Conservation (phyloP, 208 protist genomes). For the Novymonas esmeraldas region DNA sequence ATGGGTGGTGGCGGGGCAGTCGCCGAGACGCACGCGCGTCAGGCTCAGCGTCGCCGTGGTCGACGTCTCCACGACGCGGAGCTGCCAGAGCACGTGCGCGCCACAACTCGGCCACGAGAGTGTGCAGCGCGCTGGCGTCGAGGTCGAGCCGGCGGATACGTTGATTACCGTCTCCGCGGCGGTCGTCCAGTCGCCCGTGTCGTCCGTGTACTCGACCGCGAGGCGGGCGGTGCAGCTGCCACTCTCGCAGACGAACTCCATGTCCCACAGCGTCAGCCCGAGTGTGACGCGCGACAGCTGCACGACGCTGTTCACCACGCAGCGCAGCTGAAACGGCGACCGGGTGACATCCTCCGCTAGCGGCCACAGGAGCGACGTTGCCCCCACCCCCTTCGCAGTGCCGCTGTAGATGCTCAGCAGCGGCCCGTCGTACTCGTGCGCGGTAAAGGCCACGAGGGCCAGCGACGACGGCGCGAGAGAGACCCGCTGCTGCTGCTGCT, state of each 20-base stretch:
- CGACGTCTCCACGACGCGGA: slow-evolving; percentile 24
- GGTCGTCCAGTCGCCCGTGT: slow-evolving; percentile 25
- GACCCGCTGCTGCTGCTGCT: no score
- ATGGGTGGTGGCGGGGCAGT: slow-evolving; percentile 9
- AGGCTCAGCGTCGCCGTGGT: slow-evolving; percentile 22
- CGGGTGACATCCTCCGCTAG: not conserved
- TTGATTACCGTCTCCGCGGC: slow-evolving; percentile 21
- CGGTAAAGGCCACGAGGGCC: slow-evolving; percentile 2
- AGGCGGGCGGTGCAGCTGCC: slow-evolving; percentile 16
- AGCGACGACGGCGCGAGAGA: slow-evolving; percentile 12
- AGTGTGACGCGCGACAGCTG: slow-evolving; percentile 1
- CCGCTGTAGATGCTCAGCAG: slow-evolving; percentile 23
- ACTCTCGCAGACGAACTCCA: slow-evolving; percentile 15
- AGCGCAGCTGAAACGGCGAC: slow-evolving; percentile 3
- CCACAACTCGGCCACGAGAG: slow-evolving; percentile 31
- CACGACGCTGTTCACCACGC: slow-evolving; percentile 16
- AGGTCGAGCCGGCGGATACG: not conserved
- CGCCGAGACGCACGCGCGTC: slow-evolving; percentile 20
- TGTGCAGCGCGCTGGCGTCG: slow-evolving; percentile 3
- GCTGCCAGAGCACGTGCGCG: slow-evolving; percentile 19
- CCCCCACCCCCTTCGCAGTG: slow-evolving; percentile 9
- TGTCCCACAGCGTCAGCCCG: slow-evolving; percentile 21
- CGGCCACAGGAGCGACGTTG: slow-evolving; percentile 27
- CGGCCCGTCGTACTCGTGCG: slow-evolving; percentile 30
- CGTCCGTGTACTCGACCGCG: slow-evolving; percentile 51